Evolutionary conservation across 768 basidiomycete species (phyloP).

Genomic region (Agaricus subrufescens): DNA sequence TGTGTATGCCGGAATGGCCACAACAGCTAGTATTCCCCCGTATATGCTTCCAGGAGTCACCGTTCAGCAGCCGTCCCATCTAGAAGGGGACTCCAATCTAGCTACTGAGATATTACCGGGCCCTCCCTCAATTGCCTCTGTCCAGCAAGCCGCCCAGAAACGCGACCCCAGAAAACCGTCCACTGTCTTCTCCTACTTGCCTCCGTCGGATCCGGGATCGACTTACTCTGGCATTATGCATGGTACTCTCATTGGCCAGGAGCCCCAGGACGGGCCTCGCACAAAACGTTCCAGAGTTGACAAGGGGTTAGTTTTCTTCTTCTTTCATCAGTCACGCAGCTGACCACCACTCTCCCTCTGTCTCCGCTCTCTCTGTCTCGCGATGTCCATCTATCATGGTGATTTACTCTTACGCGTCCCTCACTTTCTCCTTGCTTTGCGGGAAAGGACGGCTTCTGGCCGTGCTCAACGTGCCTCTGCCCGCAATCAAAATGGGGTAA

Average conservation of each 20-base stretch:
- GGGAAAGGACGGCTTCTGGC: constrained; percentile 48
- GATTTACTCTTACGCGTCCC: constrained; percentile 12
- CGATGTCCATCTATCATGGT: constrained; percentile 19
- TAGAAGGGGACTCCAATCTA: constrained; percentile 76
- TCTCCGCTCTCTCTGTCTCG: constrained; percentile 11
- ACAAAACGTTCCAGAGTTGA: constrained; percentile 70
- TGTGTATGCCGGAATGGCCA: constrained; percentile 50
- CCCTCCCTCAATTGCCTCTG: constrained; percentile 69
- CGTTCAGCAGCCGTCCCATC: constrained; percentile 72
- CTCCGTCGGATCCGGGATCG: constrained; percentile 80
- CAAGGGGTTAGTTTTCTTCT: constrained; percentile 55
- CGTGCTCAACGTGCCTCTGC: constrained; percentile 73
- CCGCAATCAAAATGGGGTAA: constrained; percentile 50
- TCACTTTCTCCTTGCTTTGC: constrained; percentile 20
- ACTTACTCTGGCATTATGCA: constrained; percentile 79
- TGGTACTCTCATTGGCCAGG: constrained; percentile 58
- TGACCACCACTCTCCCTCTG: constrained; percentile 16
- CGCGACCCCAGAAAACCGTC: constrained; percentile 78
- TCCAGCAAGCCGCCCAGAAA: constrained; percentile 67
- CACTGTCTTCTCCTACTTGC: constrained; percentile 72
- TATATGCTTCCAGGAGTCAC: constrained; percentile 72
- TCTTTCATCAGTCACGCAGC: constrained; percentile 12
- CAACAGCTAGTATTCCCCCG: constrained; percentile 65
- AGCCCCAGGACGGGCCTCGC: constrained; percentile 61
- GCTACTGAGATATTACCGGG: constrained; percentile 91